These are phyloP conservation scores for Fagopyrum esculentum DNA, from an alignment of 148 eudicot genomes.

Conservation along the genomic window DNA sequence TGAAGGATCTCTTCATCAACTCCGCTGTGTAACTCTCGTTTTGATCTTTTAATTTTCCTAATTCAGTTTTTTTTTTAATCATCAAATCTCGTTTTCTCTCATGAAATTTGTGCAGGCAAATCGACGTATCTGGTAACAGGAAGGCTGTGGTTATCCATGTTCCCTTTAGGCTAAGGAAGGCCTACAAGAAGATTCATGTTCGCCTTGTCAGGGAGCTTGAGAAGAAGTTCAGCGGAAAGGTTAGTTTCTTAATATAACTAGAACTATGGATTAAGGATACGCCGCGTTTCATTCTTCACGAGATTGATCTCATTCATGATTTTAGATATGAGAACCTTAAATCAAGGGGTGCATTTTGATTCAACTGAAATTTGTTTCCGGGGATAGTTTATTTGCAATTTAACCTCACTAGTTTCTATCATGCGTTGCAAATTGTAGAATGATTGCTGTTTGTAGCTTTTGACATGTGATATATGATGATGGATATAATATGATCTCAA, in stretches of 20 bases:
- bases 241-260: background rate
- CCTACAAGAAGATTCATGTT: constrained; percentile 12
- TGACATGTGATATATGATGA: background rate
- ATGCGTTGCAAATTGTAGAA: background rate
- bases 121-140: constrained; percentile 1
- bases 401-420: background rate
- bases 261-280: background rate
- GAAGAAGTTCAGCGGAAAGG: constrained; percentile 13
- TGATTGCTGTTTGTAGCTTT: background rate
- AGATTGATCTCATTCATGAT: background rate
- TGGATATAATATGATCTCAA: background rate
- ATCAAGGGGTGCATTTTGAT: no score
- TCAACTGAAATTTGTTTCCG: no score
- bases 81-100: background rate
- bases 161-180: constrained; percentile 11
- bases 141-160: constrained; percentile 8
- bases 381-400: background rate
- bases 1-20: constrained; percentile 9
- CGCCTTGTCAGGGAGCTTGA: constrained; percentile 15
- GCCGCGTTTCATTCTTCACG: no score
- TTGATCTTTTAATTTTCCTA: no score
- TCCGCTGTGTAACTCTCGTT: background rate
- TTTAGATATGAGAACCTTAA: no score
- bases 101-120: background rate
- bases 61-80: background rate